Evolutionary conservation across 306 rosid genomes (phyloP).

Genomic region (Corylus americana): DNA sequence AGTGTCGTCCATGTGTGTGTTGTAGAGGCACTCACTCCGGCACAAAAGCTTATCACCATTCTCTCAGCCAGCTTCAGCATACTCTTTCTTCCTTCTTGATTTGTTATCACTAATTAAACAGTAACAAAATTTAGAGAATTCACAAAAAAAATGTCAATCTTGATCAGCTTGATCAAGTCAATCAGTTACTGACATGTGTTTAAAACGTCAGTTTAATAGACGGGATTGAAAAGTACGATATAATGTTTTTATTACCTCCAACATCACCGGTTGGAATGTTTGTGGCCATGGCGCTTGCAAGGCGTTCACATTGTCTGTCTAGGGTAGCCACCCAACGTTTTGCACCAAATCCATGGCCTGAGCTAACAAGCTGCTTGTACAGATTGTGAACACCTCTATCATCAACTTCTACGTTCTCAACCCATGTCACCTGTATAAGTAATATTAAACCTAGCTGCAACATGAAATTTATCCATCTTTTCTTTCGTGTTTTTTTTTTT

Average conservation of each 20-base stretch:
- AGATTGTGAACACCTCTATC: conserved; percentile 90
- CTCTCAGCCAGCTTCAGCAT: conserved; percentile 96
- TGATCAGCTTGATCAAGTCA: background rate
- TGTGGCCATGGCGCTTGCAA: conserved; percentile 92
- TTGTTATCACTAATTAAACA: conserved; percentile 78
- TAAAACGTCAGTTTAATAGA: too few relatives aligned
- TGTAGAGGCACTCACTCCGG: conserved; percentile 95
- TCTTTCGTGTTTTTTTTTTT: too few relatives aligned
- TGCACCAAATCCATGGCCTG: conserved; percentile 93
- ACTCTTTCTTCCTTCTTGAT: conserved; percentile 94
- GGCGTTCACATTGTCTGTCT: conserved; percentile 91
- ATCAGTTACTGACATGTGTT: too few relatives aligned
- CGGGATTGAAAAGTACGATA: background rate
- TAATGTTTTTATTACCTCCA: conserved; percentile 54
- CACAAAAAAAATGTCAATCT: background rate
- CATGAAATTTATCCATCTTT: too few relatives aligned
- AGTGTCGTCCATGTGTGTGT: conserved; percentile 94
- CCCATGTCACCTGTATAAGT: conserved; percentile 72
- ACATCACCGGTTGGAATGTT: conserved; percentile 76
- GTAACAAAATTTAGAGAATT: background rate
- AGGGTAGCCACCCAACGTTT: conserved; percentile 93
- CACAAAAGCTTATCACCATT: conserved; percentile 94
- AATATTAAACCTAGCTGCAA: too few relatives aligned
- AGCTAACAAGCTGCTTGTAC: conserved; percentile 78
- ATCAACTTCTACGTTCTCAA: conserved; percentile 90